These are phyloP conservation scores for Dictyostelium brefeldianum DNA, from an alignment of 78 protist species.

Conservation along the genomic window DNA sequence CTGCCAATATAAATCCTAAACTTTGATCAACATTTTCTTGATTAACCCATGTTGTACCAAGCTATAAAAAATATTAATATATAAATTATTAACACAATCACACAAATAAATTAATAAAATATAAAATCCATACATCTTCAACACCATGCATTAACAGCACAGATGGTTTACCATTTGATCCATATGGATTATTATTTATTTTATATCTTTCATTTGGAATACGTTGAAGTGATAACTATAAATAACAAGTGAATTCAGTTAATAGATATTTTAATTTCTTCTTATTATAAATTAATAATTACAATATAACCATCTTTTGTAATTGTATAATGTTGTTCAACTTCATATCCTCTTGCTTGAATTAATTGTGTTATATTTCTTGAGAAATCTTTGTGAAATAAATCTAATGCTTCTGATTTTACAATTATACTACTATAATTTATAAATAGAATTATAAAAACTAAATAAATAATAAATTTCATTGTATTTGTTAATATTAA, in stretches of 20 bases:
- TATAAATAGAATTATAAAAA: not conserved
- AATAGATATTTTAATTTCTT: not conserved
- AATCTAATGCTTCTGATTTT: not conserved
- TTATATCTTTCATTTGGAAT: constrained; percentile 53
- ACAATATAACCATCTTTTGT: constrained; percentile 83
- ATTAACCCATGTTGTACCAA: constrained; percentile 72
- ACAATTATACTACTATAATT: not conserved
- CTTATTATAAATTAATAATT: not conserved
- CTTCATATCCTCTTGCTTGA: constrained; percentile 71
- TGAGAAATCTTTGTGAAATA: not conserved
- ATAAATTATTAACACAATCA: not conserved
- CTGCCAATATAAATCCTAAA: constrained; percentile 52
- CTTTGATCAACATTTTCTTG: constrained; percentile 45
- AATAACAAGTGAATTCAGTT: no score
- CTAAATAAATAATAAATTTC: not conserved
- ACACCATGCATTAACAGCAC: constrained; percentile 81
- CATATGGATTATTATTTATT: constrained; percentile 30
- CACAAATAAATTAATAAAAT: not conserved
- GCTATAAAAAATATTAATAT: not conserved
- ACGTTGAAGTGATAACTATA: constrained; percentile 66
- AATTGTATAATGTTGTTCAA: constrained; percentile 49
- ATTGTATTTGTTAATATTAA: no score
- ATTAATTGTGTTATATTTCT: not conserved
- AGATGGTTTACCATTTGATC: constrained; percentile 45
- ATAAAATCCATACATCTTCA: constrained; percentile 16